Conservation (phyloP, 805 yeast genomes). For the Myxozyma udenii region DNA sequence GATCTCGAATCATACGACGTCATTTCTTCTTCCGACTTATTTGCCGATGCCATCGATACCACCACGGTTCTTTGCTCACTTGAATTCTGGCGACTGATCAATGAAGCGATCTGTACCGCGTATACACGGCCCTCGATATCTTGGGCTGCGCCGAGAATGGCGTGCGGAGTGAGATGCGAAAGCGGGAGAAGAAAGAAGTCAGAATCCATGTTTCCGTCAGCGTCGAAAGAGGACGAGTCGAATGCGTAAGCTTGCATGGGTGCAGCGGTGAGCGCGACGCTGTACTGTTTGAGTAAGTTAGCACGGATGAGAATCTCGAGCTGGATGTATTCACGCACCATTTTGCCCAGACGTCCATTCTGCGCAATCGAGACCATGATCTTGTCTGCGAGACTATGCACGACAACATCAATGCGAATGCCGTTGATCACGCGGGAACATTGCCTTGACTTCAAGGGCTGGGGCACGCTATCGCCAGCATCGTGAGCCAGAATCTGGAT, state of each 20-base stretch:
- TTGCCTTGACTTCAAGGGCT: constrained; percentile 13
- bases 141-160: constrained; percentile 21
- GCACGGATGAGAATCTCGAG: neutral
- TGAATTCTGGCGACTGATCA: constrained; percentile 21
- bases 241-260: constrained; percentile 13
- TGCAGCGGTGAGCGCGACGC: constrained; percentile 20
- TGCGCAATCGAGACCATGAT: constrained; percentile 21
- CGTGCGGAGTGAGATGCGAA: constrained; percentile 19
- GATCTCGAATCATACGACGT: constrained; percentile 3
- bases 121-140: constrained; percentile 24
- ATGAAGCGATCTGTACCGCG: constrained; percentile 24
- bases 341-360: constrained; percentile 24
- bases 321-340: constrained; percentile 11
- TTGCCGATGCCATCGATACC: constrained; percentile 14
- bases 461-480: too few species aligned
- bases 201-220: constrained; percentile 10
- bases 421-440: constrained; percentile 11
- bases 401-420: constrained; percentile 16
- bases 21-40: constrained; percentile 2
- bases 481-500: too few species aligned
- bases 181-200: constrained; percentile 24
- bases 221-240: constrained; percentile 3
- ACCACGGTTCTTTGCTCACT: constrained; percentile 25
- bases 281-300: constrained; percentile 17
- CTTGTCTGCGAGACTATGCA: constrained; percentile 25